Percentiles rank a stretch among this genome's conserved stretches.
Conservation (phyloP, 108 stramenopile genomes). For the Conticribra weissflogii region DNA sequence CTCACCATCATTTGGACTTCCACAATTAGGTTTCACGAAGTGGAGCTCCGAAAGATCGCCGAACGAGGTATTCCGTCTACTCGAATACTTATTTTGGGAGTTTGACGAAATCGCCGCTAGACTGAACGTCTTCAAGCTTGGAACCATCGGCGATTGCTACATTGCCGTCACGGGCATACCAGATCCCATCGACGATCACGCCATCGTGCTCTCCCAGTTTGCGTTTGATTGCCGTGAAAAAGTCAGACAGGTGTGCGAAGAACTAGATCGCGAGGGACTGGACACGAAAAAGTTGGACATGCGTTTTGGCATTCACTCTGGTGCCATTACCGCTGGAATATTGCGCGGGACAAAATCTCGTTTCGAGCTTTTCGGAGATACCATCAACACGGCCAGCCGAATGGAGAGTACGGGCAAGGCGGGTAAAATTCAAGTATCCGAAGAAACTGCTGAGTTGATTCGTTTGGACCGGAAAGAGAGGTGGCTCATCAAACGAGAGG, state of each 20-base stretch:
- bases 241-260: slow-evolving; percentile 42
- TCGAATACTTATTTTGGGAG: slow-evolving; percentile 61
- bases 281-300: slow-evolving; percentile 58
- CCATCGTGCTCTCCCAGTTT: slow-evolving; percentile 49
- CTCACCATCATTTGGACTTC: background rate
- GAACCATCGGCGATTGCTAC: slow-evolving; percentile 64
- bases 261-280: slow-evolving; percentile 55
- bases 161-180: slow-evolving; percentile 67
- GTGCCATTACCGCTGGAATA: slow-evolving; percentile 65
- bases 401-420: slow-evolving; percentile 61
- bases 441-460: slow-evolving; percentile 53
- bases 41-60: slow-evolving; percentile 62
- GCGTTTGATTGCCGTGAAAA: slow-evolving; percentile 46
- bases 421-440: slow-evolving; percentile 63
- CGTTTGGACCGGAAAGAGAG: slow-evolving; percentile 23
- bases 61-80: slow-evolving; percentile 55
- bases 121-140: slow-evolving; percentile 49
- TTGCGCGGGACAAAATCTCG: slow-evolving; percentile 61
- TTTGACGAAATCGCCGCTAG: slow-evolving; percentile 54
- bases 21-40: slow-evolving; percentile 55
- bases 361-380: slow-evolving; percentile 66
- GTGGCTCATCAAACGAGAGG: slow-evolving; percentile 57
- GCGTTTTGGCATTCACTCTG: slow-evolving; percentile 63
- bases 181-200: slow-evolving; percentile 56
- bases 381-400: slow-evolving; percentile 63